Conservation (phyloP, 768 basidiomycete species). For the Lentinula lateritia region DNA sequence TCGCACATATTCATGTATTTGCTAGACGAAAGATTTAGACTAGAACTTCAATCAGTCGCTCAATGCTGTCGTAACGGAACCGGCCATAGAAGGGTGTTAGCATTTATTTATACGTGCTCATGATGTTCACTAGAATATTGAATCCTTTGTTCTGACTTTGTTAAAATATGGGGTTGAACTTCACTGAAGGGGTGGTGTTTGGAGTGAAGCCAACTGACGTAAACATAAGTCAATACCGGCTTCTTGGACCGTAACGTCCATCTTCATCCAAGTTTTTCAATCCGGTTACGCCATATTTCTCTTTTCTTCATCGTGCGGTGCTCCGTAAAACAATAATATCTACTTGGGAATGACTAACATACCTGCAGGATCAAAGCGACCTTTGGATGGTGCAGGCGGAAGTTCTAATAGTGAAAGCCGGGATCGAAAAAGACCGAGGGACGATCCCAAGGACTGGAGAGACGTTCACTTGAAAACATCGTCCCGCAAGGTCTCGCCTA, state of each 20-base stretch:
- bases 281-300: neutral
- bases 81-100: too few species aligned
- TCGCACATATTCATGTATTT: conserved; percentile 88
- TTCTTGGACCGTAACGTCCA: conserved; percentile 1
- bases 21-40: conserved; percentile 45
- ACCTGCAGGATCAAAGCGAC: conserved; percentile 79
- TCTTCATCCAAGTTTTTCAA: neutral
- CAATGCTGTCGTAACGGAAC: too few species aligned
- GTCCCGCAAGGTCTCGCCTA: conserved; percentile 23
- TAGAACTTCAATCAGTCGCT: neutral
- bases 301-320: conserved; percentile 7
- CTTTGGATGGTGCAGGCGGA: conserved; percentile 50
- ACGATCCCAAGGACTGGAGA: conserved; percentile 61
- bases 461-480: conserved; percentile 55
- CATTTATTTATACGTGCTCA: too few species aligned
- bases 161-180: too few species aligned
- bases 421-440: conserved; percentile 49
- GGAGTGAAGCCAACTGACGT: neutral
- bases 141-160: too few species aligned
- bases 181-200: too few species aligned
- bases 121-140: too few species aligned
- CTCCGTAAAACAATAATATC: conserved; percentile 10
- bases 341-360: conserved; percentile 63
- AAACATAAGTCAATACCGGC: neutral
- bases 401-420: conserved; percentile 19